Evolutionary conservation across 495 filamentous ascomycete genomes (phyloP), one percentile per base, ranked within the genome.

Genomic region (Penicillium ucsense): DNA sequence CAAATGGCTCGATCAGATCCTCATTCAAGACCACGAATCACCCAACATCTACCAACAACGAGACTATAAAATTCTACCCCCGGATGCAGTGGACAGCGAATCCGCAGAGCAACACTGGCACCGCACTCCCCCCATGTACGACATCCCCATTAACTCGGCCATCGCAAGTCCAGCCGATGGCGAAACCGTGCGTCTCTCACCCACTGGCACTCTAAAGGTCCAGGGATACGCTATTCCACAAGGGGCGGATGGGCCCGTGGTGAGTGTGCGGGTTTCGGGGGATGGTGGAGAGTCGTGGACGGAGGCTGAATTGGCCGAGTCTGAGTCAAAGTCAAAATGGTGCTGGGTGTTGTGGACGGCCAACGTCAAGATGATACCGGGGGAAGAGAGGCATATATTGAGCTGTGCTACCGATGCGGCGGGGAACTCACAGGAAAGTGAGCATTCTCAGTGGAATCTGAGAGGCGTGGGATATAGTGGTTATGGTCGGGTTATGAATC

Each of bases 1-100:
- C 9, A 85, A 85, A 52, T 85, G 81, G 80, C 69, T 84, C 0
- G 76, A 72, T 55, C 71, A 70, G 20, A 81, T 85, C 45, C 75
- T 71, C 4, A 61, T 84, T 3, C 68, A 74, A 31, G 72, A 76
- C 43, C 71, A 79, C 48, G 81, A 84, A 48, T 78, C 71, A 30
- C 56, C 55, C 2, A 77, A 75, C 41, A 67, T 78, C 49, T 85
- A 81, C 66, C 79, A 83, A 55, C 70, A 74, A 9, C 69, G 66
- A 33, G 81, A 84, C 54, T 85, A 85, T 66, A 83, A 83, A 48
- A 67, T 72, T 38, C 75, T 84, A 28, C 81, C 80, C 0, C 80
- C 79, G 3, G 62, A 75, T 37, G 76, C 72, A 6, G 68, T 69
- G 2, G 67, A 81, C 60, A 58, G 52, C 3, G 64, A 69, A n/a